phyloP scores from a whole-genome alignment of 164 flowering plant species.

The Taxillus chinensis region DNA sequence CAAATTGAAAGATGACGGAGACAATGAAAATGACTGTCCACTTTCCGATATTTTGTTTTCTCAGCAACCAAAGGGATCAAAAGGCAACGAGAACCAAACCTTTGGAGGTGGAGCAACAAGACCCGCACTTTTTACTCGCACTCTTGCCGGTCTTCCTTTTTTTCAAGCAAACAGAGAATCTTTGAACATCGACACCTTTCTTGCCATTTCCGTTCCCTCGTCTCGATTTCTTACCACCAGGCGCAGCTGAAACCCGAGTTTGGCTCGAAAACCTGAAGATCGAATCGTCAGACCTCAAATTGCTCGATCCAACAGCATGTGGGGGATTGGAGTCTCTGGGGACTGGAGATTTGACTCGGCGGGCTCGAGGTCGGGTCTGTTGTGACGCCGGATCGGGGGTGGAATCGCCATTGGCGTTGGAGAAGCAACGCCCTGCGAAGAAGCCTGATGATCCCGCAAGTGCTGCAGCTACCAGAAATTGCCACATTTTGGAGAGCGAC shows the following conservation, averaged over 20 bases:
- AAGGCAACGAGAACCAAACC: slow-evolving; percentile 19
- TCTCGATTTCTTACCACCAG: neutral
- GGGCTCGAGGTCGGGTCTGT: neutral
- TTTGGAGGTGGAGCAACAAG: slow-evolving; percentile 24
- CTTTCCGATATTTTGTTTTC: neutral
- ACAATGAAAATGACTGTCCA: too few relatives aligned
- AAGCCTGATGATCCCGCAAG: slow-evolving; percentile 49
- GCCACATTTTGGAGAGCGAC: slow-evolving; percentile 46
- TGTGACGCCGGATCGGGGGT: neutral
- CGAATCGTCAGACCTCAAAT: slow-evolving; percentile 11
- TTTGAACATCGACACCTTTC: slow-evolving; percentile 11
- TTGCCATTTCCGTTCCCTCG: slow-evolving; percentile 5
- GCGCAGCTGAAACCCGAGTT: neutral
- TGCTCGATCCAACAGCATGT: neutral
- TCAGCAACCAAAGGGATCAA: neutral
- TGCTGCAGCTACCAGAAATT: slow-evolving; percentile 48
- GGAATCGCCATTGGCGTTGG: neutral
- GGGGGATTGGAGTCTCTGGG: neutral
- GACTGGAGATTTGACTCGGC: neutral
- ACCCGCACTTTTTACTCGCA: slow-evolving; percentile 22
- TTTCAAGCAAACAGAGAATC: slow-evolving; percentile 37
- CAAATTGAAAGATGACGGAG: too few relatives aligned
- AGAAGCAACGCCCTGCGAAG: slow-evolving; percentile 31
- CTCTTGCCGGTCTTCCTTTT: slow-evolving; percentile 39
- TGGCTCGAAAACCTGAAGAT: slow-evolving; percentile 64